Percentiles rank a stretch among this genome's conserved stretches.
phyloP scores from a whole-genome alignment of 2,329 filamentous ascomycete genomes.

The Fusarium sp. region DNA sequence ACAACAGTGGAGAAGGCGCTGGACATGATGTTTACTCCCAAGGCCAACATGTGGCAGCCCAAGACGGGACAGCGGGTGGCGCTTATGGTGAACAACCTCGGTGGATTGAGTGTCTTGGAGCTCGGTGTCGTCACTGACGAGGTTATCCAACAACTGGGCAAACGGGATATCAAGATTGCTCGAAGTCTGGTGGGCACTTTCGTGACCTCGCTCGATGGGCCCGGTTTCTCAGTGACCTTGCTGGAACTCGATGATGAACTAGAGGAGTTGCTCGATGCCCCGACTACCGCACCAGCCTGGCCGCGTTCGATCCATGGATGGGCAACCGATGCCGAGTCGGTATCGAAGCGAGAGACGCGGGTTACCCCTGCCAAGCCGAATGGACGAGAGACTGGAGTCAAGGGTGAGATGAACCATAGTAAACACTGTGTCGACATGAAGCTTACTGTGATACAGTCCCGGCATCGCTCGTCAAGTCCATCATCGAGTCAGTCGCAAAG shows the following conservation, averaged over 20 bases:
- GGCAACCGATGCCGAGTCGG: constrained; percentile 33
- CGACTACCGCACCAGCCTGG: constrained; percentile 45
- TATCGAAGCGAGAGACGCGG: constrained; percentile 29
- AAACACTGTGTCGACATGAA: background rate
- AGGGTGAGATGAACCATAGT: constrained; percentile 14
- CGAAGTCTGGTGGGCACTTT: constrained; percentile 44
- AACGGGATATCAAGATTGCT: constrained; percentile 25
- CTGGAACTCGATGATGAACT: constrained; percentile 43
- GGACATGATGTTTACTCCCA: constrained; percentile 43
- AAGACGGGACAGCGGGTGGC: constrained; percentile 30
- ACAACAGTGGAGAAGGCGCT: constrained; percentile 38
- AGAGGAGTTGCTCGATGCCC: constrained; percentile 37
- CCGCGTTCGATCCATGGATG: constrained; percentile 43
- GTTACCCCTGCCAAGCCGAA: constrained; percentile 15
- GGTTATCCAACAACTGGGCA: constrained; percentile 35
- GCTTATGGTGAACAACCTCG: constrained; percentile 47
- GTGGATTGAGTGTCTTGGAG: constrained; percentile 45
- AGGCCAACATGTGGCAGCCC: constrained; percentile 45
- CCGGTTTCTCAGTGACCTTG: constrained; percentile 44
- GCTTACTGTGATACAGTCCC: constrained; percentile 28
- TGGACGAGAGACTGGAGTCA: constrained; percentile 38
- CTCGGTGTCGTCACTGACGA: constrained; percentile 46
- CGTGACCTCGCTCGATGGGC: constrained; percentile 44
- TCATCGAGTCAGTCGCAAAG: constrained; percentile 39
- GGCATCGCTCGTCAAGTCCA: constrained; percentile 34